These are phyloP conservation scores for Neopestalotiopsis rosae DNA, from an alignment of 2,329 filamentous ascomycete species.

Conservation along the genomic window DNA sequence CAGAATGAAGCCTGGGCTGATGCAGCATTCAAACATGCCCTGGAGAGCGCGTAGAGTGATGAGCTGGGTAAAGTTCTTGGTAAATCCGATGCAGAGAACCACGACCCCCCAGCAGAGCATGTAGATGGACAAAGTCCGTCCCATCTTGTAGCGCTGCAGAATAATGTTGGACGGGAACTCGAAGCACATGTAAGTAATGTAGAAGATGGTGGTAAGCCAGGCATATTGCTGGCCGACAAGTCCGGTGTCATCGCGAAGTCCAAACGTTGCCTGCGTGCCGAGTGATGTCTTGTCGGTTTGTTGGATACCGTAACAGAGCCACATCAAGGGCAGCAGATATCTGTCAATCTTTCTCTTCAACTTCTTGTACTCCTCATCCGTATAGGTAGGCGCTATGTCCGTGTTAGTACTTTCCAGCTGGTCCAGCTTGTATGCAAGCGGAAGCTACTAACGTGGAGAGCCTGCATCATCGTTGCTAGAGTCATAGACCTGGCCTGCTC, in stretches of 20 bases:
- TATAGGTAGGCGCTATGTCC: constrained; percentile 30
- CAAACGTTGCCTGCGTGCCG: constrained; percentile 44
- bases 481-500: constrained; percentile 21
- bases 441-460: not conserved
- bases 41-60: constrained; percentile 41
- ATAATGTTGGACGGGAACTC: constrained; percentile 39
- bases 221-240: constrained; percentile 40
- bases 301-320: constrained; percentile 54
- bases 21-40: constrained; percentile 43
- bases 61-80: constrained; percentile 43
- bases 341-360: constrained; percentile 48
- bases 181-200: constrained; percentile 38
- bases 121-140: constrained; percentile 36
- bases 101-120: constrained; percentile 40
- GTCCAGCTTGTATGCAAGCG: not conserved
- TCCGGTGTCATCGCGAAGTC: constrained; percentile 38
- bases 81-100: constrained; percentile 43
- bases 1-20: constrained; percentile 44
- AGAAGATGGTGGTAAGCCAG: constrained; percentile 40
- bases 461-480: constrained; percentile 22
- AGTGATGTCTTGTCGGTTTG: constrained; percentile 52
- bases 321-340: constrained; percentile 54
- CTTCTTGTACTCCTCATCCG: constrained; percentile 43
- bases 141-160: constrained; percentile 37
- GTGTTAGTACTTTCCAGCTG: not conserved